A percentile compares a stretch with the other conserved stretches of the same genome.
Evolutionary conservation across 805 yeast species (phyloP).

Genomic region (Sporopachydermia lactativora): DNA sequence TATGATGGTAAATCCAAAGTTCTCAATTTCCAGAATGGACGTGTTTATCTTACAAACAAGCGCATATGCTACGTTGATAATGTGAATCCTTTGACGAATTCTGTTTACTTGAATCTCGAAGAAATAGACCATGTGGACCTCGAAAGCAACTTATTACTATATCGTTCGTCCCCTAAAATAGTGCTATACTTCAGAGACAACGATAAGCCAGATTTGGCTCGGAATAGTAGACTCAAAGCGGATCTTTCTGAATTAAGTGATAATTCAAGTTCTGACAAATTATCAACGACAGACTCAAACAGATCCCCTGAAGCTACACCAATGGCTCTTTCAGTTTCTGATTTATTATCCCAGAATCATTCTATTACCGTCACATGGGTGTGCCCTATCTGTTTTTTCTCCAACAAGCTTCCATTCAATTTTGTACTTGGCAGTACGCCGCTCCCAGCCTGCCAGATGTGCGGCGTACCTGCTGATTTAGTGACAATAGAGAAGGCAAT

Average conservation of each 20-base stretch:
- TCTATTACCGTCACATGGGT: conserved; percentile 40
- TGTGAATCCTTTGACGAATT: conserved; percentile 22
- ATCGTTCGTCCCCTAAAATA: conserved; percentile 62
- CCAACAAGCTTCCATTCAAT: conserved; percentile 30
- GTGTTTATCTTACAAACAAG: conserved; percentile 61
- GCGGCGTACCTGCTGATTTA: conserved; percentile 41
- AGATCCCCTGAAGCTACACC: conserved; percentile 3
- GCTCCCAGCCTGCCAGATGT: conserved; percentile 38
- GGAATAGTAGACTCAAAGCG: too few species aligned
- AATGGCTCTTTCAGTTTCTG: conserved; percentile 1
- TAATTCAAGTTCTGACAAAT: too few species aligned
- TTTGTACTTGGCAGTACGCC: conserved; percentile 16
- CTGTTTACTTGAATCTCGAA: conserved; percentile 33
- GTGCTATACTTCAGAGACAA: conserved; percentile 24
- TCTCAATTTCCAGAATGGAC: conserved; percentile 51
- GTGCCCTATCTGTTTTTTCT: conserved; percentile 79
- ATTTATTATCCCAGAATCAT: too few species aligned
- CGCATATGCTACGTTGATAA: conserved; percentile 65
- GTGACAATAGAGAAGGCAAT: conserved; percentile 23
- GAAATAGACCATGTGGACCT: conserved; percentile 27
- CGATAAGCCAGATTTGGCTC: too few species aligned
- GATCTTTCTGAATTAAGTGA: too few species aligned
- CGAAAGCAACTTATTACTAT: neutral
- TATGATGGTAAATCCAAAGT: conserved; percentile 39
- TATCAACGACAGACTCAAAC: too few species aligned